Conservation (phyloP, 495 filamentous ascomycete species). For the Aspergillus coremiiformis region DNA sequence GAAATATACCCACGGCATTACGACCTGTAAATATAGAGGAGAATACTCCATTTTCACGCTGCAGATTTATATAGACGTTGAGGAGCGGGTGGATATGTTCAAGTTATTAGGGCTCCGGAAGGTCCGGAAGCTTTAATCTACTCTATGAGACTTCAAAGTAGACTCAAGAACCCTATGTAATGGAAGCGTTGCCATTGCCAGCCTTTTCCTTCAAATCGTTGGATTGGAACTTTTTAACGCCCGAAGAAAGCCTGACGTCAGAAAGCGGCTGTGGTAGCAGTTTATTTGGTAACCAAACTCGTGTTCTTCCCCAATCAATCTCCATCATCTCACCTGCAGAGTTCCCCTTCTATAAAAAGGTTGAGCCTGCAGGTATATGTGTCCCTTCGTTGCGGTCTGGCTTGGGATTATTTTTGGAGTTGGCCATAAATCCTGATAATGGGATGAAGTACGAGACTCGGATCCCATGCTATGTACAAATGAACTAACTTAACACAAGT, state of each 20-base stretch:
- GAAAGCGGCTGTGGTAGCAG: constrained; percentile 27
- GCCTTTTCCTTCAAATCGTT: no score
- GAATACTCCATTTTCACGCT: constrained; percentile 2
- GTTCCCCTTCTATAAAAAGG: background rate
- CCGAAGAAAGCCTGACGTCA: constrained; percentile 22
- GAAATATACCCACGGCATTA: constrained; percentile 14
- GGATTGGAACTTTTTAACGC: background rate
- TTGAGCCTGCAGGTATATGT: background rate
- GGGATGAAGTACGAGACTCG: background rate
- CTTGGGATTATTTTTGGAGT: background rate
- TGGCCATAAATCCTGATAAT: background rate
- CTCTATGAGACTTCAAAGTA: background rate
- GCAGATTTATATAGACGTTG: background rate
- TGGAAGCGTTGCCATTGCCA: background rate
- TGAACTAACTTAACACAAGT: background rate
- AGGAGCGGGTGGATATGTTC: background rate
- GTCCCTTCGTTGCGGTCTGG: background rate
- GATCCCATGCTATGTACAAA: background rate
- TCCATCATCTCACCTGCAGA: background rate
- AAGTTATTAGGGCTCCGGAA: background rate
- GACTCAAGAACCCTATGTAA: background rate
- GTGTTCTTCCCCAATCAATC: background rate
- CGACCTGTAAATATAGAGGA: constrained; percentile 19
- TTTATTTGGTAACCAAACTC: constrained; percentile 20
- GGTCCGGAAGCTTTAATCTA: background rate